These are phyloP conservation scores for Fusarium subtropicale DNA, from an alignment of 2,329 filamentous ascomycete genomes.

Conservation along the genomic window DNA sequence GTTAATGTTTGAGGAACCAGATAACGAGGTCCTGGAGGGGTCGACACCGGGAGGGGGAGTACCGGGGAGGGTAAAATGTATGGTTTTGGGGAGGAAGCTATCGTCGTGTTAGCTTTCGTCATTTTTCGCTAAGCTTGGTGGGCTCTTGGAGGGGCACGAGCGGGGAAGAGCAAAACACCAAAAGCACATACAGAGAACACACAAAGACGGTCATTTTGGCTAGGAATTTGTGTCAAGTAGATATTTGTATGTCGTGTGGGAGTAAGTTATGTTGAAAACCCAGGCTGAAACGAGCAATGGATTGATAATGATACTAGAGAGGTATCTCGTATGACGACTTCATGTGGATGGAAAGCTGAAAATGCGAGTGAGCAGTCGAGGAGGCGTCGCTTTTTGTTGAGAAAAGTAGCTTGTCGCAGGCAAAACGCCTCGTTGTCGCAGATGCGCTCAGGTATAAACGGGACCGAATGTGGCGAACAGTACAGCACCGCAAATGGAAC, in stretches of 20 bases:
- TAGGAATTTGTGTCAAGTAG: constrained; percentile 16
- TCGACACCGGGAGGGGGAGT: constrained; percentile 57
- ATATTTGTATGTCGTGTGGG: constrained; percentile 7
- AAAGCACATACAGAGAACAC: constrained; percentile 54
- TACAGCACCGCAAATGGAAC: constrained; percentile 24
- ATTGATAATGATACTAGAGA: constrained; percentile 23
- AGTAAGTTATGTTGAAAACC: constrained; percentile 1
- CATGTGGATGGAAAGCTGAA: constrained; percentile 38
- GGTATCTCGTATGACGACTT: constrained; percentile 43
- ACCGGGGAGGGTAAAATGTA: constrained; percentile 81
- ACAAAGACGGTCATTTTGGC: constrained; percentile 57
- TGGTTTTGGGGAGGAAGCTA: constrained; percentile 92
- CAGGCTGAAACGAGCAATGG: constrained; percentile 15
- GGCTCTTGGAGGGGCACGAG: constrained; percentile 28
- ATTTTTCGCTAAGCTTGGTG: constrained; percentile 19
- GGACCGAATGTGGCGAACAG: constrained; percentile 29
- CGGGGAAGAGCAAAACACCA: constrained; percentile 21
- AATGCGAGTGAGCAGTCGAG: constrained; percentile 1
- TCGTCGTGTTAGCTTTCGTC: constrained; percentile 31
- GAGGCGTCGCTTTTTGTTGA: constrained; percentile 36
- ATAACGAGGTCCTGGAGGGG: constrained; percentile 43
- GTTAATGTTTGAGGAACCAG: constrained; percentile 43
- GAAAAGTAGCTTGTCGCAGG: constrained; percentile 40
- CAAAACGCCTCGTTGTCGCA: constrained; percentile 48
- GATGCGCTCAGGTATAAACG: constrained; percentile 41